Conservation (phyloP, 2,329 filamentous ascomycete genomes). For the Cladosporium sp. region DNA sequence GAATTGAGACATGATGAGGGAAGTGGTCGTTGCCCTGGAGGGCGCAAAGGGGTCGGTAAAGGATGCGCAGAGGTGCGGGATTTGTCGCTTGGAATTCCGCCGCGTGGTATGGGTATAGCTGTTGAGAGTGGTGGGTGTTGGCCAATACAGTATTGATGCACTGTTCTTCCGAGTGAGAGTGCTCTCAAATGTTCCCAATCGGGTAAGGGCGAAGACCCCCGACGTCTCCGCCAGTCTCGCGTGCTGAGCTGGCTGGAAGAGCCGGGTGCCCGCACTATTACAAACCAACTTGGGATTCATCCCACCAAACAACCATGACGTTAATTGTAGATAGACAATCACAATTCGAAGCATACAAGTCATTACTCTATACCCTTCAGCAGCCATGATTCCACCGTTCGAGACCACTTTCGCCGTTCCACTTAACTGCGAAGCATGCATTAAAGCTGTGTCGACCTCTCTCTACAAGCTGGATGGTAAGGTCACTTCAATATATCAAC, state of each 20-base stretch:
- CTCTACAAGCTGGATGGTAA: conserved; percentile 67
- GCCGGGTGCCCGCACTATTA: conserved; percentile 10
- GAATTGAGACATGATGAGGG: conserved; percentile 9
- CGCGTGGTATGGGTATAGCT: not conserved
- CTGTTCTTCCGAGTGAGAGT: not conserved
- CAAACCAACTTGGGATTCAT: conserved; percentile 1
- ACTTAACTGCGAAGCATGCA: conserved; percentile 83
- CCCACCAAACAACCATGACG: conserved; percentile 4
- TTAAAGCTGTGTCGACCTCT: conserved; percentile 77
- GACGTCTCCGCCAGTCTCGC: not conserved
- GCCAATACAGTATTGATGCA: conserved; percentile 4
- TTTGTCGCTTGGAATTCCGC: not conserved
- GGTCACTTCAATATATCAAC: conserved; percentile 8
- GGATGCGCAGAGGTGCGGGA: not conserved
- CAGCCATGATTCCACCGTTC: conserved; percentile 33
- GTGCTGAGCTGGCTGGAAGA: not conserved
- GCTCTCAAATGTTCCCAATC: not conserved
- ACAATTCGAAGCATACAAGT: not conserved
- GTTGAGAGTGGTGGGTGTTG: not conserved
- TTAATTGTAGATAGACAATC: conserved; percentile 4
- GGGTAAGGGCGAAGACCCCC: not conserved
- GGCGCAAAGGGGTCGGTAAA: not conserved
- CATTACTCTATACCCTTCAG: not conserved
- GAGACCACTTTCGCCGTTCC: conserved; percentile 94
- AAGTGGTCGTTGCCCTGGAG: conserved; percentile 1